Base-by-base conservation (phyloP, 108 stramenopile genomes). In the Fragilariopsis cylindrus region DNA sequence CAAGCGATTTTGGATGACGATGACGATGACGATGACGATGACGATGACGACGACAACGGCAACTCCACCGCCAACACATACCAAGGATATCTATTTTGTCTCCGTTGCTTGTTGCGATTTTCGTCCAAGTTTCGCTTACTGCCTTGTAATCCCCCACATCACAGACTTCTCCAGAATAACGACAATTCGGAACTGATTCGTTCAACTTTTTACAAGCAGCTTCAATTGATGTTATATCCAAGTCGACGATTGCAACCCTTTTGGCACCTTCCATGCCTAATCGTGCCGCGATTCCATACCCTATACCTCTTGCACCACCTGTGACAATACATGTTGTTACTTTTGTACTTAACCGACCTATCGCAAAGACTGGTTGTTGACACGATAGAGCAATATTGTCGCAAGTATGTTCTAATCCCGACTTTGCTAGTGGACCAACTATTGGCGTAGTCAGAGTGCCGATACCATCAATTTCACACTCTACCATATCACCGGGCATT, bases 391-490 rank as follows among this genome's bases (percentile, higher is more conserved):
- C 57, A 43, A 57, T 43, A 5, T 52, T 64, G 3, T 6, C 12
- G 3, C 5, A 13, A 3, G 56, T 44, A 18, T 45, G 15, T 30
- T 60, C 58, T 6, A 44, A n/a, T 48, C 56, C 57, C 16, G 68
- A 46, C 43, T 62, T 57, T 8, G 63, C 45, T 41, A 69, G 5
- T 4, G 77, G 52, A 5, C 70, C 81, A 15, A 84, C 81, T 11
- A 88, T 79, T 6, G 70, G 63, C 60, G 80, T 79, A n/a, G 72
- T 64, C 12, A 89, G 48, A 5, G 84, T 72, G 2, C 88, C 88
- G 50, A 89, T 83, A 2, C 80, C 77, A 48, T 89, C 88, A 72
- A 89, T 86, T 64, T 86, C 81, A 53, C 85, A 86, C 65, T 86
- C 85, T 21, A 89, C 85, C 2, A 86, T 77, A 71, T 89, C 88